Evolutionary conservation across 2,329 filamentous ascomycete species (phyloP).

Genomic region (Westerdykella sp.): DNA sequence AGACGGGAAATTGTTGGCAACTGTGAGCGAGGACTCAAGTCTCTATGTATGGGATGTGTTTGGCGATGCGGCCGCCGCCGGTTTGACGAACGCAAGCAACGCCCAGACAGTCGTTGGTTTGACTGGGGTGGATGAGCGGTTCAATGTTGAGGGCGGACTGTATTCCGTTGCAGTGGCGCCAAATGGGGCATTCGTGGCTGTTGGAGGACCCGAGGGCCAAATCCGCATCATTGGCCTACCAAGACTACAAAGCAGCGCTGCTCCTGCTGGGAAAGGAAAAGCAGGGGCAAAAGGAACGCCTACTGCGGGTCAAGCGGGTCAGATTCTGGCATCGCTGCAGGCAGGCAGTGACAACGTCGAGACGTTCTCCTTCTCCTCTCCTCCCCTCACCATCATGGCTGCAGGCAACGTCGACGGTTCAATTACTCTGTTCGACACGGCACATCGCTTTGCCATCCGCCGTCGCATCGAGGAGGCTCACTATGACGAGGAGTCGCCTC

Average conservation of each 20-base stretch:
- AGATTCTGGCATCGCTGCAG: slow-evolving; percentile 77
- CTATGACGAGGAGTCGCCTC: slow-evolving; percentile 64
- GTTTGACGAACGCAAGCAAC: slow-evolving; percentile 50
- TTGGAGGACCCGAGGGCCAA: slow-evolving; percentile 79
- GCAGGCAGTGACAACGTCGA: slow-evolving; percentile 76
- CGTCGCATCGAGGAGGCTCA: slow-evolving; percentile 76
- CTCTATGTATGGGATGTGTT: slow-evolving; percentile 93
- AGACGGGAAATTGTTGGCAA: slow-evolving; percentile 79
- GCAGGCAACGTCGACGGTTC: slow-evolving; percentile 59
- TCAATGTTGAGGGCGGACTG: slow-evolving; percentile 83
- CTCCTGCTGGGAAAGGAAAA: slow-evolving; percentile 45
- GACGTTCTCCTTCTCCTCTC: slow-evolving; percentile 60
- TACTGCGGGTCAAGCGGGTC: slow-evolving; percentile 51
- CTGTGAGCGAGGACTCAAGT: slow-evolving; percentile 80
- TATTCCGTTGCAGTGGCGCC: slow-evolving; percentile 84
- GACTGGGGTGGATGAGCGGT: slow-evolving; percentile 78
- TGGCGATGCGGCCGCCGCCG: slow-evolving; percentile 64
- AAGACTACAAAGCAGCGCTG: slow-evolving; percentile 43
- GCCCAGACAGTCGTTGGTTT: slow-evolving; percentile 66
- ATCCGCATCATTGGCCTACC: slow-evolving; percentile 83
- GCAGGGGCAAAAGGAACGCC: slow-evolving; percentile 33
- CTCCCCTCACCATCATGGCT: slow-evolving; percentile 55
- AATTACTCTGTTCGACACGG: slow-evolving; percentile 81
- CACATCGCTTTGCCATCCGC: slow-evolving; percentile 79
- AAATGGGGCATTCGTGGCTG: slow-evolving; percentile 69